Conservation (phyloP, 1,284 basidiomycete genomes). For the Puccinia polysora region DNA sequence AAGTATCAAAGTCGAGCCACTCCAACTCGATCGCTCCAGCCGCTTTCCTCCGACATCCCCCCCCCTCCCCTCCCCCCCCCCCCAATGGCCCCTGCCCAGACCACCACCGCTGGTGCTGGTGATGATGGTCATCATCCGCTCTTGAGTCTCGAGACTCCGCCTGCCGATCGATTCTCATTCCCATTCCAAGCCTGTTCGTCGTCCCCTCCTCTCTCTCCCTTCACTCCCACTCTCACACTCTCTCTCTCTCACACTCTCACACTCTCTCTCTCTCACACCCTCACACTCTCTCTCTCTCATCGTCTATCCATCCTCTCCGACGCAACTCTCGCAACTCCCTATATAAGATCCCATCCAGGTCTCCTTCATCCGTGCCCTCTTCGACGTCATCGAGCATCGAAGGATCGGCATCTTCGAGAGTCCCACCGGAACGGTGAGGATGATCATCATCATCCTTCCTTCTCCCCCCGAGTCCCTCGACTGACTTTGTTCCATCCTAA, state of each 20-base stretch:
- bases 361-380: slow-evolving; percentile 82
- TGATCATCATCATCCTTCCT: slow-evolving; percentile 58
- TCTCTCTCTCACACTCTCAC: not conserved
- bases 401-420: slow-evolving; percentile 66
- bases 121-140: no score
- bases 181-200: slow-evolving; percentile 36
- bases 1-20: no score
- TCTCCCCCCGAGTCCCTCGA: slow-evolving; percentile 2
- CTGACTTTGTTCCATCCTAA: not conserved
- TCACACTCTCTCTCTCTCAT: not conserved
- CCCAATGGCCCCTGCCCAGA: no score
- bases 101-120: no score
- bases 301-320: not conserved
- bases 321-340: no score
- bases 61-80: no score
- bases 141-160: not conserved
- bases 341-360: slow-evolving; percentile 72
- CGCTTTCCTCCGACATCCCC: no score
- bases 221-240: not conserved
- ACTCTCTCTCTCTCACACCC: not conserved
- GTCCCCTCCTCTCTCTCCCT: not conserved
- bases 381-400: slow-evolving; percentile 67
- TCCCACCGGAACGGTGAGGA: slow-evolving; percentile 56
- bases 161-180: slow-evolving; percentile 25
- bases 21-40: no score